A percentile compares a stretch with the other conserved stretches of the same genome.
Conservation (phyloP, 1,139 yeast species). For the Hyphopichia buzzinii region DNA sequence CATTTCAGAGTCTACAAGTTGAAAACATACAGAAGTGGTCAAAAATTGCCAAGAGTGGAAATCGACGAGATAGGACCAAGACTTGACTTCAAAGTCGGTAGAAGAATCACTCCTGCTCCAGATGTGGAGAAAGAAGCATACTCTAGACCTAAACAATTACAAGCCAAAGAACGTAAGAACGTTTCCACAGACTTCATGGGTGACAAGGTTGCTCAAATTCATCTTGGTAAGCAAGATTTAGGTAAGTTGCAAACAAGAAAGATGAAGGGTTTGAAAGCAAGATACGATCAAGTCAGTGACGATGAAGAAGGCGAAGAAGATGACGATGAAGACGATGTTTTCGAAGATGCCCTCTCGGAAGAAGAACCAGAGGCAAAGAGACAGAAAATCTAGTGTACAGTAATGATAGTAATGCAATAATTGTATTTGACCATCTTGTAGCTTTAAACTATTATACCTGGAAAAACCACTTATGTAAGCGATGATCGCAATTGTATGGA, state of each 20-base stretch:
- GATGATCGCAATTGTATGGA: background rate
- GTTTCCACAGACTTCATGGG: constrained; percentile 87
- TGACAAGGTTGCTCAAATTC: constrained; percentile 95
- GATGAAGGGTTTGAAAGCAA: constrained; percentile 95
- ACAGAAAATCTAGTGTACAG: constrained; percentile 22
- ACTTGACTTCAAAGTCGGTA: constrained; percentile 86
- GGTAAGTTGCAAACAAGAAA: constrained; percentile 90
- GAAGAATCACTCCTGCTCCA: constrained; percentile 80
- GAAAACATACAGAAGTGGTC: constrained; percentile 78
- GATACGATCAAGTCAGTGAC: constrained; percentile 67
- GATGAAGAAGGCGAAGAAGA: constrained; percentile 48
- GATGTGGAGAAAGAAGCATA: constrained; percentile 90
- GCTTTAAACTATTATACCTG: no score
- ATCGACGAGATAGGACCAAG: constrained; percentile 96
- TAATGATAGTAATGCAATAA: background rate
- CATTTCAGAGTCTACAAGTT: constrained; percentile 89
- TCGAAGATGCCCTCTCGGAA: constrained; percentile 14
- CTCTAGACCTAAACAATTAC: constrained; percentile 78
- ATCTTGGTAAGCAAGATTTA: constrained; percentile 93
- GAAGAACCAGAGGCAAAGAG: constrained; percentile 37
- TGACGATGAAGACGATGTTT: constrained; percentile 32
- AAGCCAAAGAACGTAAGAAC: constrained; percentile 84
- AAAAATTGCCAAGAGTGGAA: constrained; percentile 91
- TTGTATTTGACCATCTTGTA: no score
- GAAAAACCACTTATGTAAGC: background rate